Base-by-base conservation (phyloP, 2,329 filamentous ascomycete species). In the Colletotrichum eleusines region DNA sequence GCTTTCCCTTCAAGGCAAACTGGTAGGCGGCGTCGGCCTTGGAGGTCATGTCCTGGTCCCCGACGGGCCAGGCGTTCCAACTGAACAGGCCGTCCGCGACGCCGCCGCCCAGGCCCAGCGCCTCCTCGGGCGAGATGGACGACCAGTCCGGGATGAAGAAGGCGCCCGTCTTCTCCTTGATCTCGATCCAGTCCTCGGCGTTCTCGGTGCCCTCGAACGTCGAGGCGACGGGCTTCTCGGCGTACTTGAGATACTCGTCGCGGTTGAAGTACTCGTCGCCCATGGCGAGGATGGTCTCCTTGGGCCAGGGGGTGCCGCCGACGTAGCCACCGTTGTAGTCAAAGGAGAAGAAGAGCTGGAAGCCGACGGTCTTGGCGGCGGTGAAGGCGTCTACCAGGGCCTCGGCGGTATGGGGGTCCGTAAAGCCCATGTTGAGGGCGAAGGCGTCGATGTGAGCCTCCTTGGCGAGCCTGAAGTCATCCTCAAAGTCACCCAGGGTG, bases 101-200 rank as follows among this genome's bases (percentile, higher is more conserved):
- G 44, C 75, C 74, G 40, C 23, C 46, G 2, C 33, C 65, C 28
- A 72, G 44, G 12, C 12, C 11, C 40, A 71, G 31, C 50, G 78
- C 75, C 8, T 65, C 20, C 12, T 74, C 66, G 3, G 77, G 76
- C 1, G 82, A 81, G 3, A 81, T 73, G 38, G 78, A 81, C 0
- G 81, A 79, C 79, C 81, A 86, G 61, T 84, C 81, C 0, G 85
- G 86, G 1, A 87, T 79, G 69, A 85, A 82, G 74, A 83, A 83
- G 66, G 80, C 80, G 9, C 76, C 75, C 1, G 80, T 80, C 23
- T 76, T 73, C 20, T 75, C 72, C 68, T 84, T 85, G 75, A 86
- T 84, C 4, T 73, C 74, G 11, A 67, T 31, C 85, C 85, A 87
- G 73, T 87, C 84, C 5, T 76, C 73, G 14, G 78, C 78, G 18